Evolutionary conservation across 2,329 filamentous ascomycete species (phyloP), one percentile per base, ranked within the genome.

Genomic region (Gyromitra esculenta): DNA sequence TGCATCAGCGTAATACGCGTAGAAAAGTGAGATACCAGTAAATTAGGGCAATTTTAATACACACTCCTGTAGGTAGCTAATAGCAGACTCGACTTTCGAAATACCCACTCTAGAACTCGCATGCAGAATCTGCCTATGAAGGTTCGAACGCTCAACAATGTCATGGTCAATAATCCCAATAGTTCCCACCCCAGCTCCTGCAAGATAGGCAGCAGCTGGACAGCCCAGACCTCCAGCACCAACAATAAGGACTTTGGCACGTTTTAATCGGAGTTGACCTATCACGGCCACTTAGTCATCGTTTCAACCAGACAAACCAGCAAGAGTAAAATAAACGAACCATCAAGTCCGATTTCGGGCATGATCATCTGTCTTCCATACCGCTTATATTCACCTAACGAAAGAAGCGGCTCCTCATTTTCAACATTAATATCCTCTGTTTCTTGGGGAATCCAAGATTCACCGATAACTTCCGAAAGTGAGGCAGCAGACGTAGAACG

Each of bases 311-410:
- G 52, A 4, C 35, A 48, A 25, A 67, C 39, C 9, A 56, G 6
- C 56, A 48, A n/a, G 25, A 54, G 48, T 6, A 66, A 59, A 39
- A 21, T 5, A 68, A 59, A 45, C 15, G 77, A 63, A 92, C 92
- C 93, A 83, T 90, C 86, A 0, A 97, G 85, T 0, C 94, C 94
- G 77, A 97, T 86, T 73, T 91, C 89, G 0, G 93, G 91, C 76
- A 97, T 89, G 79, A 98, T 94, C 85, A 98, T 90, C 84, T 97
- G 95, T 50, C 95, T 87, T 6, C 93, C 94, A 85, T 98, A 98
- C 77, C 94, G 88, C 79, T 89, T 89, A 83, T 97, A 97, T 81
- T 97, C 94, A 4, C 91, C 88, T 15, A 86, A 84, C 1, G 57
- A 60, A 5, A 80, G 73, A 3, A 41, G 52, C 50, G 64, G 43